A percentile compares a stretch with the other conserved stretches of the same genome.
phyloP scores from a whole-genome alignment of 495 filamentous ascomycete genomes.

The Penicillium paxilli region DNA sequence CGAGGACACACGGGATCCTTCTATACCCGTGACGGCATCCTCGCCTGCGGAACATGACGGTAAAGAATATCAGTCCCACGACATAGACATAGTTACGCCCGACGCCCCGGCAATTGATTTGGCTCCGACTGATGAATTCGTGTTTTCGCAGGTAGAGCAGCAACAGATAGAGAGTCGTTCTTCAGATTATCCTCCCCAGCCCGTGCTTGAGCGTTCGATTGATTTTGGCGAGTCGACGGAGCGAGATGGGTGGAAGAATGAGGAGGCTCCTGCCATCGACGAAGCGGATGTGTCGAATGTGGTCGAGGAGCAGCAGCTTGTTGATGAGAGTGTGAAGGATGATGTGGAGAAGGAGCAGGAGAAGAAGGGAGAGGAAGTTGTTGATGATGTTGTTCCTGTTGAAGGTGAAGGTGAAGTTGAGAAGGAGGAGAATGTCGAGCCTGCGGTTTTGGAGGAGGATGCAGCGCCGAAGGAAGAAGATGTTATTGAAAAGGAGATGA shows the following conservation, averaged over 20 bases:
- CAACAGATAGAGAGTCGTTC: slow-evolving; percentile 35
- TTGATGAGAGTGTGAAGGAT: slow-evolving; percentile 3
- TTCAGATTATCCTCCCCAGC: slow-evolving; percentile 38
- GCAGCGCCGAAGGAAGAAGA: neutral
- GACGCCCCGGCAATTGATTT: slow-evolving; percentile 39
- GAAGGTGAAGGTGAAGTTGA: neutral
- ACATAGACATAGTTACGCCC: slow-evolving; percentile 37
- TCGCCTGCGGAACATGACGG: slow-evolving; percentile 48
- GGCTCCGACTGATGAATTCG: slow-evolving; percentile 51
- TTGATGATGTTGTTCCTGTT: neutral
- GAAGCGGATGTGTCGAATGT: neutral
- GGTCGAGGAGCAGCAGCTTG: neutral
- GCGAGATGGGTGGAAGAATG: slow-evolving; percentile 12
- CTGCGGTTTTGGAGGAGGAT: slow-evolving; percentile 2
- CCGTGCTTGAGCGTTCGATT: slow-evolving; percentile 33
- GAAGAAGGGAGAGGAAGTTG: slow-evolving; percentile 1
- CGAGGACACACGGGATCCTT: slow-evolving; percentile 28
- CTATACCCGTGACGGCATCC: slow-evolving; percentile 32
- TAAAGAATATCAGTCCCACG: slow-evolving; percentile 53
- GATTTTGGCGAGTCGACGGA: slow-evolving; percentile 20
- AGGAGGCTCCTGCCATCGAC: slow-evolving; percentile 1
- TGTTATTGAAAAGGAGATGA: slow-evolving; percentile 3
- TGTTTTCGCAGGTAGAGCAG: slow-evolving; percentile 52
- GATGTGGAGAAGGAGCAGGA: neutral
- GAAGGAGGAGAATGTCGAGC: slow-evolving; percentile 1